These are phyloP conservation scores for Pseudocercospora fuligena DNA, from an alignment of 2,329 filamentous ascomycete genomes.

Conservation along the genomic window DNA sequence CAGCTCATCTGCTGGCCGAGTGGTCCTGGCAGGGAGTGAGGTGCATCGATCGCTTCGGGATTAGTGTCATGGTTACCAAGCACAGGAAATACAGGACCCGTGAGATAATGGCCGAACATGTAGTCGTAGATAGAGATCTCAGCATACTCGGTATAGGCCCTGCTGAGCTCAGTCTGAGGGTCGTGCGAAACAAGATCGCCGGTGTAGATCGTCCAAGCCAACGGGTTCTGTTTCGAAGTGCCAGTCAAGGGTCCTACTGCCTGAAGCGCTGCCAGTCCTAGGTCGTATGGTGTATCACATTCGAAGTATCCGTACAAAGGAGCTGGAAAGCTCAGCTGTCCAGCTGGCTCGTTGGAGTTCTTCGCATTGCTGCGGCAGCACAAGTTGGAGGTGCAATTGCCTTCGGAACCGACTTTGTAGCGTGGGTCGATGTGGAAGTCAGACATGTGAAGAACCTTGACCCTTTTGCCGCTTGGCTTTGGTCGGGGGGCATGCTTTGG, in stretches of 20 bases:
- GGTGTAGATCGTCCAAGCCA: slow-evolving; percentile 62
- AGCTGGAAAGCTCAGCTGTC: slow-evolving; percentile 52
- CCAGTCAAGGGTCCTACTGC: slow-evolving; percentile 62
- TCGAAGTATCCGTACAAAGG: slow-evolving; percentile 60
- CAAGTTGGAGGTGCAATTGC: slow-evolving; percentile 56
- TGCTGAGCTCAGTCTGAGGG: slow-evolving; percentile 56
- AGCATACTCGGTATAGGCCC: slow-evolving; percentile 58
- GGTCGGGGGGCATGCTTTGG: slow-evolving; percentile 52
- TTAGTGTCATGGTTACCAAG: slow-evolving; percentile 64
- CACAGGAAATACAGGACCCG: slow-evolving; percentile 60
- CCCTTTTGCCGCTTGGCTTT: slow-evolving; percentile 56
- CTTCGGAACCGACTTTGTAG: slow-evolving; percentile 59
- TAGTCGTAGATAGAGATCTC: slow-evolving; percentile 57
- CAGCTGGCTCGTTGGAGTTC: slow-evolving; percentile 42
- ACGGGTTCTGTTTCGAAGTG: slow-evolving; percentile 51
- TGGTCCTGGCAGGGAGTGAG: slow-evolving; percentile 58
- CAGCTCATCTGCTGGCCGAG: slow-evolving; percentile 62
- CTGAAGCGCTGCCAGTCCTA: slow-evolving; percentile 61
- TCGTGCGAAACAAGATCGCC: slow-evolving; percentile 64
- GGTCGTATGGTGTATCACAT: slow-evolving; percentile 64
- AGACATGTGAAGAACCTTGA: slow-evolving; percentile 62
- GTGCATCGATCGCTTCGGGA: slow-evolving; percentile 58
- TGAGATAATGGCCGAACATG: slow-evolving; percentile 62
- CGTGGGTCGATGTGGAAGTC: slow-evolving; percentile 61
- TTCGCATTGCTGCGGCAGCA: slow-evolving; percentile 57